Percentiles rank a stretch among this genome's conserved stretches.
These are phyloP conservation scores for Groenewaldozyma sp. DNA, from an alignment of 1,139 yeast genomes.

Conservation along the genomic window DNA sequence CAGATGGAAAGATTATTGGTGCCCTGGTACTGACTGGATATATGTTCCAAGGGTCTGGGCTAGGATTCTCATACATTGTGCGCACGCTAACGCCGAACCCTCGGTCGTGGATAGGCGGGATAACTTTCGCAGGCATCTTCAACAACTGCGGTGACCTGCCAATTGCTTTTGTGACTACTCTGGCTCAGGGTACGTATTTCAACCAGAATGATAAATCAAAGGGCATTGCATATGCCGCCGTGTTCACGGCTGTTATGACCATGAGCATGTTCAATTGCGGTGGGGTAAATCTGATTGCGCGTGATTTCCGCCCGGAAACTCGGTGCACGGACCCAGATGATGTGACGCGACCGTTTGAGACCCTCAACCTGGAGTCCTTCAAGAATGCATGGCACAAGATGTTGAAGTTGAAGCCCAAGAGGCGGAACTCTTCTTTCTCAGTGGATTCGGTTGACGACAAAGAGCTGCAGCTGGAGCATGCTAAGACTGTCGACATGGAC, in stretches of 20 bases:
- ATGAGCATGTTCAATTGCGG: slow-evolving; percentile 71
- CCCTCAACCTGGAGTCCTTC: neutral
- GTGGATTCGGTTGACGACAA: neutral
- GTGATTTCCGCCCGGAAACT: slow-evolving; percentile 43
- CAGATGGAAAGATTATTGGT: slow-evolving; percentile 68
- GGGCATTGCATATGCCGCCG: slow-evolving; percentile 83
- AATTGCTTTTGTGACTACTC: slow-evolving; percentile 76
- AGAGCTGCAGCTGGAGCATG: neutral
- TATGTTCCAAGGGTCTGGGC: slow-evolving; percentile 33
- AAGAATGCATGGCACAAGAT: too few species aligned
- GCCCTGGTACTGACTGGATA: slow-evolving; percentile 57
- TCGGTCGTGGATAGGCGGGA: slow-evolving; percentile 70
- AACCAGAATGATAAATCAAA: slow-evolving; percentile 49
- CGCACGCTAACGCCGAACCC: slow-evolving; percentile 44
- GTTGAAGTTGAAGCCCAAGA: neutral
- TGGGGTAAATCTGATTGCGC: slow-evolving; percentile 56
- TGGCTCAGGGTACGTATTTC: slow-evolving; percentile 59
- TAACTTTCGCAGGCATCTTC: slow-evolving; percentile 63
- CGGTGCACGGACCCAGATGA: slow-evolving; percentile 4
- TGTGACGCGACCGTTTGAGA: slow-evolving; percentile 3
- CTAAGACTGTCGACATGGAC: neutral
- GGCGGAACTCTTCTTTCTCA: neutral
- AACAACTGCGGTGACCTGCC: slow-evolving; percentile 65
- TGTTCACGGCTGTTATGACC: slow-evolving; percentile 64
- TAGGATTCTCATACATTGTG: slow-evolving; percentile 24